Percentiles rank a stretch among this genome's conserved stretches.
Conservation (phyloP, 345 rosid genomes). For the Syzygium aqueum region DNA sequence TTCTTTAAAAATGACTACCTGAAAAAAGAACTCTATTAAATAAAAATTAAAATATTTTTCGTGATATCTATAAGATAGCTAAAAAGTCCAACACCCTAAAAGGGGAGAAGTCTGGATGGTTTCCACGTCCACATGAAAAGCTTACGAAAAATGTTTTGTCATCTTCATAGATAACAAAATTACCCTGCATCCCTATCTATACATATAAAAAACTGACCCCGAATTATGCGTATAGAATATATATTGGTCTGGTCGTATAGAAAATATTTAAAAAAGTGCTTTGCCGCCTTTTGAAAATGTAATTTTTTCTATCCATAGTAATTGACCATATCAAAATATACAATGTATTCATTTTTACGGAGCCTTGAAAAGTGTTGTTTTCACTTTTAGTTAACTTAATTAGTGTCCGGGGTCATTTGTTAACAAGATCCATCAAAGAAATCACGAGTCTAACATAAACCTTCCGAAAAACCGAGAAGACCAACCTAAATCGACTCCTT, state of each 20-base stretch:
- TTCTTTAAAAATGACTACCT: not conserved
- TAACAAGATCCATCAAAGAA: not conserved
- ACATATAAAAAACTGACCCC: not conserved
- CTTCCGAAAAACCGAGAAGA: not conserved
- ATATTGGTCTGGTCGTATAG: no score
- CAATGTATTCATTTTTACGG: not conserved
- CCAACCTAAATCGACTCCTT: not conserved
- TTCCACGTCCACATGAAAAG: not conserved
- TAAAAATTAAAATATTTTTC: no score
- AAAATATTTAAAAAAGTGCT: not conserved
- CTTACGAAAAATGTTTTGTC: not conserved
- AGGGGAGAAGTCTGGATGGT: not conserved
- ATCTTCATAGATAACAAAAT: no score
- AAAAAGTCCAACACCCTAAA: not conserved
- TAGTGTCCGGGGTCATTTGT: not conserved
- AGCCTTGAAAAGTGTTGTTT: not conserved
- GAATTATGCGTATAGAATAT: not conserved
- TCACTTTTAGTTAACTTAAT: not conserved
- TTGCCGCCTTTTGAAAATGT: not conserved
- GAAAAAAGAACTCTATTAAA: no score
- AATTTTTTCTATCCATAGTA: not conserved
- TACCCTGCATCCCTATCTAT: not conserved
- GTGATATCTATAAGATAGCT: not conserved
- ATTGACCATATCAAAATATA: not conserved
- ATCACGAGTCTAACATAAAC: not conserved